These are phyloP conservation scores for Botrytis squamosa DNA, from an alignment of 2,329 filamentous ascomycete species.

Conservation along the genomic window DNA sequence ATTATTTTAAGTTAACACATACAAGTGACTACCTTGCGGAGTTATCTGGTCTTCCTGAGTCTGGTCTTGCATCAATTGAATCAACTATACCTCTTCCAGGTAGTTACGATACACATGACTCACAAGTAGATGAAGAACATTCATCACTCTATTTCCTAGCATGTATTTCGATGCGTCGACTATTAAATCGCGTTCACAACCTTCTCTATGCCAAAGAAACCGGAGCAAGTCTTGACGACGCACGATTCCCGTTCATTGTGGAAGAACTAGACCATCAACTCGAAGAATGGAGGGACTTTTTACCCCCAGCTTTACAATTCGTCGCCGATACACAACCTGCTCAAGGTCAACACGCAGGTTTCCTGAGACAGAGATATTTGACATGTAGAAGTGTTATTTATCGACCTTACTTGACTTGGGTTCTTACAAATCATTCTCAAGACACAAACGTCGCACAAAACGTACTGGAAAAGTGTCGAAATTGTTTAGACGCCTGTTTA, in stretches of 20 bases:
- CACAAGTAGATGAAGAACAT: conserved; percentile 40
- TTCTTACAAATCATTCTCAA: conserved; percentile 32
- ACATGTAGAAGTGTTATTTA: conserved; percentile 54
- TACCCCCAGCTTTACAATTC: conserved; percentile 47
- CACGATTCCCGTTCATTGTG: conserved; percentile 49
- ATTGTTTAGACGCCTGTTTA: conserved; percentile 49
- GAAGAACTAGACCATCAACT: conserved; percentile 50
- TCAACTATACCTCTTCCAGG: conserved; percentile 51
- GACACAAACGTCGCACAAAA: conserved; percentile 27
- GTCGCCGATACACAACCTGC: conserved; percentile 39
- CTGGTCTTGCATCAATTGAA: conserved; percentile 52
- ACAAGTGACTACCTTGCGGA: conserved; percentile 53
- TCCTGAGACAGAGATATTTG: conserved; percentile 51
- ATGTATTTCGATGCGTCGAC: conserved; percentile 51
- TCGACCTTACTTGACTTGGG: conserved; percentile 51
- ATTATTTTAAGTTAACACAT: background rate
- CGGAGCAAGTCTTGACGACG: conserved; percentile 46
- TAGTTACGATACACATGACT: conserved; percentile 47
- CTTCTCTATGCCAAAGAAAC: conserved; percentile 49
- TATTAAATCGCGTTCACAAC: conserved; percentile 50
- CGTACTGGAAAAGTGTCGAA: conserved; percentile 44
- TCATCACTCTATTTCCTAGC: conserved; percentile 54
- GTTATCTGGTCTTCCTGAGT: conserved; percentile 50
- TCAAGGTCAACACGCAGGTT: conserved; percentile 46
- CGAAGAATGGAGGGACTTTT: conserved; percentile 49